phyloP scores from a whole-genome alignment of 176 grass and related monocot genomes.

The Olyra latifolia region DNA sequence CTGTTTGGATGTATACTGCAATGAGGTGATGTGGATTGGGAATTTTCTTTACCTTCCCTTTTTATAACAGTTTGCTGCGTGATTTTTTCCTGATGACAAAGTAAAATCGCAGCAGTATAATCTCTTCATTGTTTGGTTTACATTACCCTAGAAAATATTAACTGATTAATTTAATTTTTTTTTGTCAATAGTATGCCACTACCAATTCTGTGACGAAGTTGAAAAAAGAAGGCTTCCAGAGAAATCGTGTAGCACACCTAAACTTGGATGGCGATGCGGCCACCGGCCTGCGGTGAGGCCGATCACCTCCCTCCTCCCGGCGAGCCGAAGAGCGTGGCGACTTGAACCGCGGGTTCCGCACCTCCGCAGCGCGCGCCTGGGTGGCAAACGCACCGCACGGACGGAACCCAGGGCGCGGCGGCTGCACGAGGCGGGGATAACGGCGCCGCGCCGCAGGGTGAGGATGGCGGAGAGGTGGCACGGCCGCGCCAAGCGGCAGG shows the following conservation, averaged over 20 bases:
- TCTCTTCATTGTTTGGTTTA: not conserved
- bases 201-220: not conserved
- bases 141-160: not conserved
- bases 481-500: no score
- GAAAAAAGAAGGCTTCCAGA: not conserved
- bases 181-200: not conserved
- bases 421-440: no score
- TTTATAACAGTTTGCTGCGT: not conserved
- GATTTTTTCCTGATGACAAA: no score
- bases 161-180: slow-evolving; percentile 9
- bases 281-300: not conserved
- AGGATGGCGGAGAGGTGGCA: no score
- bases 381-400: no score
- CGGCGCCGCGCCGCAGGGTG: no score
- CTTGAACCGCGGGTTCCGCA: no score
- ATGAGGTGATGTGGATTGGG: not conserved
- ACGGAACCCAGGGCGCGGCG: no score
- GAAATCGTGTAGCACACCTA: not conserved
- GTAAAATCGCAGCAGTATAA: not conserved
- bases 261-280: not conserved
- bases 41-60: not conserved
- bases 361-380: no score
- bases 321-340: no score
- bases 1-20: not conserved
- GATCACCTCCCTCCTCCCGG: no score